phyloP scores from a whole-genome alignment of 2,329 filamentous ascomycete species.

The Westerdykella sp. region DNA sequence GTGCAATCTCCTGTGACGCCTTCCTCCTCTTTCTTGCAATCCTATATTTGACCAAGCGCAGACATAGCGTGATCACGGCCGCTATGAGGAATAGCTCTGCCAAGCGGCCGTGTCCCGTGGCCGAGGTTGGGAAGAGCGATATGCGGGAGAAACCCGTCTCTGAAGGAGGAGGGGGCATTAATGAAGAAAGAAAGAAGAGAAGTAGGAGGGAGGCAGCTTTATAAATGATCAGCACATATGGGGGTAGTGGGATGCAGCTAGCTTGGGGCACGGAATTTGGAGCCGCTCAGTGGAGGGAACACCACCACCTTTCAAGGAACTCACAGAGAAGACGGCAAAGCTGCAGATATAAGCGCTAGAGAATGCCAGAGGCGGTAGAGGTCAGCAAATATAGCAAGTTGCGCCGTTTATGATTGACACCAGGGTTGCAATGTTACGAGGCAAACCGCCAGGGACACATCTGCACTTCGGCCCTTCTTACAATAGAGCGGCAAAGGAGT shows the following conservation, averaged over 20 bases:
- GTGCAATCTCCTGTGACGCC: too few relatives aligned
- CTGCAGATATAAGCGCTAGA: slow-evolving; percentile 34
- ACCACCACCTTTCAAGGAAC: slow-evolving; percentile 29
- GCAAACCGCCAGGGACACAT: slow-evolving; percentile 17
- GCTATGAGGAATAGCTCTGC: too few relatives aligned
- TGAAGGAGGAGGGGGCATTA: slow-evolving; percentile 27
- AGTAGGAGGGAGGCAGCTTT: slow-evolving; percentile 10
- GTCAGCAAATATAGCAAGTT: slow-evolving; percentile 21
- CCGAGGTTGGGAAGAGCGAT: slow-evolving; percentile 6
- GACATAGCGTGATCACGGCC: too few relatives aligned
- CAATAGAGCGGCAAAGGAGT: not conserved
- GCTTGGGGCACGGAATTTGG: slow-evolving; percentile 12
- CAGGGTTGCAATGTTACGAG: slow-evolving; percentile 23
- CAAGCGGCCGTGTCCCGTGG: not conserved
- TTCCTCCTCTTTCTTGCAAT: too few relatives aligned
- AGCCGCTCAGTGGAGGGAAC: slow-evolving; percentile 27
- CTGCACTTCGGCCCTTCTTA: slow-evolving; percentile 6
- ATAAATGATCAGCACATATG: slow-evolving; percentile 19
- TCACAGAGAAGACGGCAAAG: slow-evolving; percentile 27
- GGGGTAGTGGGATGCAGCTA: slow-evolving; percentile 24
- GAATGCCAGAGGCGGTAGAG: slow-evolving; percentile 30
- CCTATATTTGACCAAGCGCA: too few relatives aligned
- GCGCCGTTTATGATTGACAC: slow-evolving; percentile 21
- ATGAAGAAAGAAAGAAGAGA: slow-evolving; percentile 10
- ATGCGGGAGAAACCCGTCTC: slow-evolving; percentile 12